These are phyloP conservation scores for Astragalus membranaceus DNA, from an alignment of 306 rosid genomes.

Conservation along the genomic window DNA sequence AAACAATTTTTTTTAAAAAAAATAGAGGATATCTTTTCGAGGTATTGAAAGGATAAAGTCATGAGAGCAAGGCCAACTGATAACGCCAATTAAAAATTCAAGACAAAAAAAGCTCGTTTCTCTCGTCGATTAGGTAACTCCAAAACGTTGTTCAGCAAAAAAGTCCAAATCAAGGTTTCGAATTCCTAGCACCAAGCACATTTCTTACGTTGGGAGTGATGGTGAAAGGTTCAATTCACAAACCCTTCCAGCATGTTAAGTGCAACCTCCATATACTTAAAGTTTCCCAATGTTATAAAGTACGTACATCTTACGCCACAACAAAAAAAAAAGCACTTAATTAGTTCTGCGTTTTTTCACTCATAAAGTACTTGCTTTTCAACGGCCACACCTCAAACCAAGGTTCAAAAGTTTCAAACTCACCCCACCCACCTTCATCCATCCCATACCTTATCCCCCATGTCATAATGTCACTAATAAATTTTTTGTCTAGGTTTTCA, in stretches of 20 bases:
- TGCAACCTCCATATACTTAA: constrained; percentile 3
- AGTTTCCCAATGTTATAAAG: constrained; percentile 18
- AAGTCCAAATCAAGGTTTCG: constrained; percentile 22
- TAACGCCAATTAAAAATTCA: not conserved
- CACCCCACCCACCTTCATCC: not conserved
- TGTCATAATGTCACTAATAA: not conserved
- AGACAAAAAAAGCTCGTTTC: not conserved
- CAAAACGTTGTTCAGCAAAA: not conserved
- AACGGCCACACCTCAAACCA: constrained; percentile 27
- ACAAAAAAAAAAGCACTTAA: not conserved
- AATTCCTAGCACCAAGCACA: not conserved
- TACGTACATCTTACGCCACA: constrained; percentile 24
- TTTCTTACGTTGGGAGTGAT: constrained; percentile 11
- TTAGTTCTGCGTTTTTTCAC: not conserved
- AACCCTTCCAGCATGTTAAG: not conserved
- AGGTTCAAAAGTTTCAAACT: constrained; percentile 14
- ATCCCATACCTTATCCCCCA: not conserved
- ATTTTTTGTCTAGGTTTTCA: too few species aligned
- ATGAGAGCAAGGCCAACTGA: not conserved
- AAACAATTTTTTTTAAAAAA: too few species aligned
- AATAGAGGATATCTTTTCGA: not conserved
- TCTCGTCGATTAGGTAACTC: constrained; percentile 11
- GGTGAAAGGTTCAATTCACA: constrained; percentile 8
- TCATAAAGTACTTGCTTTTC: constrained; percentile 34
- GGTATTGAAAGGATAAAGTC: constrained; percentile 1